Conservation (phyloP, 164 flowering plant species). For the Nymphaea colorata region DNA sequence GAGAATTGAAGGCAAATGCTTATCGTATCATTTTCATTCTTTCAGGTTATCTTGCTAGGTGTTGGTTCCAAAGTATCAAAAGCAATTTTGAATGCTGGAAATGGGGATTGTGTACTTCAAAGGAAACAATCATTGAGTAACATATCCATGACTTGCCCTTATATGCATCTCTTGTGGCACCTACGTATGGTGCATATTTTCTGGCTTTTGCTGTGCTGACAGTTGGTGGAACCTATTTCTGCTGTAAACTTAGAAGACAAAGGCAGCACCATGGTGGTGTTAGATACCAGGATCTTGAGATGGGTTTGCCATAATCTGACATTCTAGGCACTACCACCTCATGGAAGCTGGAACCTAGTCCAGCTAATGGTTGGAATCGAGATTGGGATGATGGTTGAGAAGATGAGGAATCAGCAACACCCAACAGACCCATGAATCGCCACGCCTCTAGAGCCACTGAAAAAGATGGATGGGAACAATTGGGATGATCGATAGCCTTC, state of each 20-base stretch:
- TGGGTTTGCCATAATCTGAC: conserved; percentile 26
- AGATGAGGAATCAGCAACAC: conserved; percentile 32
- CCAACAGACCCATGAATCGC: conserved; percentile 39
- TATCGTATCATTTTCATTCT: too few relatives aligned
- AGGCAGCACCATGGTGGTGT: conserved; percentile 23
- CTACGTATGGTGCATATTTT: conserved; percentile 47
- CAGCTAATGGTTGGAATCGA: conserved; percentile 61
- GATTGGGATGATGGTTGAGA: conserved; percentile 89
- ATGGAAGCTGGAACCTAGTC: conserved; percentile 4
- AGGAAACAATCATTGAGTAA: conserved; percentile 7
- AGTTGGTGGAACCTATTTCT: conserved; percentile 38
- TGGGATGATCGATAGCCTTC: conserved; percentile 49
- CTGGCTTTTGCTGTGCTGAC: conserved; percentile 26
- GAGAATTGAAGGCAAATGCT: too few relatives aligned
- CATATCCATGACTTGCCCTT: conserved; percentile 21
- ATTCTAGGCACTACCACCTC: conserved; percentile 14
- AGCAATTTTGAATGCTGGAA: conserved; percentile 21
- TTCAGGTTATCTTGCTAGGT: conserved; percentile 19
- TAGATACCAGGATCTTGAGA: conserved; percentile 42
- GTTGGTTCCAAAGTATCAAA: not conserved
- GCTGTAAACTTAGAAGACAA: conserved; percentile 34
- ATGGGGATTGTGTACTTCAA: conserved; percentile 27
- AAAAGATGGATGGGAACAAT: conserved; percentile 65
- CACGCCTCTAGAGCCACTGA: conserved; percentile 45
- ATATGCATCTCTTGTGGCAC: conserved; percentile 28